Evolutionary conservation across 257 asterid genomes (phyloP).

Genomic region (Solanum tacnaense): DNA sequence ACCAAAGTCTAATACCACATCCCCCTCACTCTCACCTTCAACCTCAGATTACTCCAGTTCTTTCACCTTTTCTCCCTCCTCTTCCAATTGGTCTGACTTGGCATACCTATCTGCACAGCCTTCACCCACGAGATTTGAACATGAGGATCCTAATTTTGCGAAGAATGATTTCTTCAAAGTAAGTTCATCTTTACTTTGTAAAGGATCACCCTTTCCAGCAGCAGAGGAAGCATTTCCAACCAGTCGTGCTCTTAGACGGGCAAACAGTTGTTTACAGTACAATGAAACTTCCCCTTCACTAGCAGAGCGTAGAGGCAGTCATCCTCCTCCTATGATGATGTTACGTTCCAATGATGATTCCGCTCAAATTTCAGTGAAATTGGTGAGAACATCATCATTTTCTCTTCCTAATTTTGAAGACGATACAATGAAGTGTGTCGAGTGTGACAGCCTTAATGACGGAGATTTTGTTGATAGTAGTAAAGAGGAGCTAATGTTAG

Average conservation of each 20-base stretch:
- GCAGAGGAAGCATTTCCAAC: conserved; percentile 23
- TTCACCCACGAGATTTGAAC: conserved; percentile 38
- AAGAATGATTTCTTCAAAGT: conserved; percentile 19
- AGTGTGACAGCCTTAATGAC: conserved; percentile 4
- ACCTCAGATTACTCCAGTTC: conserved; percentile 70
- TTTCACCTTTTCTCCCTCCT: conserved; percentile 76
- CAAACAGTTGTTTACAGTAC: conserved; percentile 19
- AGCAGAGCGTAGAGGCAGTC: conserved; percentile 43
- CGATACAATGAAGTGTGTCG: conserved; percentile 23
- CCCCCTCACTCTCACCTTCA: conserved; percentile 78
- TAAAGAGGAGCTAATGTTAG: conserved; percentile 24
- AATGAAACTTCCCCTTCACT: conserved; percentile 24
- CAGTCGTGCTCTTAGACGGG: conserved; percentile 9
- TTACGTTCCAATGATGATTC: conserved; percentile 45
- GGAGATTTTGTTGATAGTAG: conserved; percentile 17
- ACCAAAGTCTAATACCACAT: conserved; percentile 39
- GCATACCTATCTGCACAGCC: conserved; percentile 59
- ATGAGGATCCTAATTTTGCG: conserved; percentile 15
- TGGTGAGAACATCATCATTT: conserved; percentile 27
- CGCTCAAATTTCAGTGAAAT: conserved; percentile 31
- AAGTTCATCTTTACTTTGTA: conserved; percentile 16
- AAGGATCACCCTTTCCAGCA: conserved; percentile 11
- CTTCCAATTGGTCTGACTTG: conserved; percentile 81
- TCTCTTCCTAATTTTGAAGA: conserved; percentile 25
- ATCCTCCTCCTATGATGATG: conserved; percentile 32